A percentile compares a stretch with the other conserved stretches of the same genome.
These are phyloP conservation scores for Xylaria sp. DNA, from an alignment of 2,329 filamentous ascomycete genomes.

Conservation along the genomic window DNA sequence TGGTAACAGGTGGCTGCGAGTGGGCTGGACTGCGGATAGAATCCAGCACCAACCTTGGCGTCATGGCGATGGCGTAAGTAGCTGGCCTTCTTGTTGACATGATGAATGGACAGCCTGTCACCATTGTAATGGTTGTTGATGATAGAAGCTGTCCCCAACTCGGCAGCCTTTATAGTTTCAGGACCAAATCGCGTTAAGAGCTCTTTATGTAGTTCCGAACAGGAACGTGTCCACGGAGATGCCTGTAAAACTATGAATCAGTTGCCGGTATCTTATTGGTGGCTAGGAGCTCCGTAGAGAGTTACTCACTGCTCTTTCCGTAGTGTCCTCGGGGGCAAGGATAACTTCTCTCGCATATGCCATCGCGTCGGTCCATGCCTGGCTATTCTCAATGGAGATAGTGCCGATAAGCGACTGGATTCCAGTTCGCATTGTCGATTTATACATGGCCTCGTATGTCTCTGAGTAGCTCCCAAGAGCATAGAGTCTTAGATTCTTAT, in stretches of 20 bases:
- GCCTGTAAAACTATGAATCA: background rate
- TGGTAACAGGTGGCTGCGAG: conserved; percentile 32
- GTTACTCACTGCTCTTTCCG: conserved; percentile 19
- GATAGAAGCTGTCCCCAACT: conserved; percentile 22
- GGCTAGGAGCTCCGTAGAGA: no score
- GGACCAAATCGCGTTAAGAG: conserved; percentile 32
- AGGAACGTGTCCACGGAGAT: conserved; percentile 28
- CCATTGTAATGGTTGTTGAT: conserved; percentile 25
- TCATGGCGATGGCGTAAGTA: conserved; percentile 30
- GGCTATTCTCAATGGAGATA: conserved; percentile 15
- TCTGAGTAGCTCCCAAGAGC: conserved; percentile 27
- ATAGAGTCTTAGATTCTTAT: conserved; percentile 8
- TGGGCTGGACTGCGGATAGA: conserved; percentile 33
- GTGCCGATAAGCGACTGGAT: conserved; percentile 23
- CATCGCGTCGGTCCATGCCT: conserved; percentile 28
- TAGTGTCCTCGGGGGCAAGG: conserved; percentile 19
- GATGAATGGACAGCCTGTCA: conserved; percentile 29
- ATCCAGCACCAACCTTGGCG: conserved; percentile 25
- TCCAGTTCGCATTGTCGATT: conserved; percentile 26
- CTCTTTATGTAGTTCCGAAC: conserved; percentile 29
- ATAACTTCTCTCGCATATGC: conserved; percentile 33
- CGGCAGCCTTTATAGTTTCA: conserved; percentile 25
- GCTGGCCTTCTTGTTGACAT: conserved; percentile 36
- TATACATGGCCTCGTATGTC: conserved; percentile 29
- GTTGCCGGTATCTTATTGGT: background rate